Base-by-base conservation (phyloP, 169 alveolate genomes). In the Cryptosporidium andersoni region DNA sequence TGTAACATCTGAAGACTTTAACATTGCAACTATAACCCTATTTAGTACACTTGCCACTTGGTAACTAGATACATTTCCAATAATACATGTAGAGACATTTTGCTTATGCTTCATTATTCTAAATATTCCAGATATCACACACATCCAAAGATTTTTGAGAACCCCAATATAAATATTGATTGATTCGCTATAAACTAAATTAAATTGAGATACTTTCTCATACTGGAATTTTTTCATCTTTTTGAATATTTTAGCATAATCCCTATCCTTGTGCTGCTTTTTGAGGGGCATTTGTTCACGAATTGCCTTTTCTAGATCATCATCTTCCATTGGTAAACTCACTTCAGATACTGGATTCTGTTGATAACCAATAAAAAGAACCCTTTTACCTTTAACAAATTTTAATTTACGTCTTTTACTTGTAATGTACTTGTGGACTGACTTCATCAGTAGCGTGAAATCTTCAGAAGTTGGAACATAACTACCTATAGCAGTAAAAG, bases 401-500 rank as follows among this genome's bases (percentile, higher is more conserved):
- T 74, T 74, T 25, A 74, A 58, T n/a, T 51, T 40, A 14, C 68
- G 40, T 47, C 74, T 56, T 8, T 16, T 49, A n/a, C 12, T 45
- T 43, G 40, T 56, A 42, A 74, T 74, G 25, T 42, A 12, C 34
- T 74, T 53, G 12, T 12, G 16, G 1, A 74, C 85, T 8, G 85
- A 74, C 52, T 74, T 74, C 2, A 16, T 34, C 6, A 74, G 37
- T 4, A 74, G 55, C 45, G 39, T 39, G 34, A 74, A 74, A 47
- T 74, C 85, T 11, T 74, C 64, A 5, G 55, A 66, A 9, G 85
- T 74, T 56, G 85, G 85, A 34, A 74, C 43, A 43, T 74, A 74
- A 43, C 85, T 74, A 5, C 85, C 85, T 52, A 74, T 16, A 34
- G 85, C 85, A 11, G 85, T 74, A 63, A 74, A 74, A 4, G 85